Percentiles rank a stretch among this genome's conserved stretches.
These are phyloP conservation scores for Globisporangium nodosum DNA, from an alignment of 352 stramenopile genomes.

Conservation along the genomic window DNA sequence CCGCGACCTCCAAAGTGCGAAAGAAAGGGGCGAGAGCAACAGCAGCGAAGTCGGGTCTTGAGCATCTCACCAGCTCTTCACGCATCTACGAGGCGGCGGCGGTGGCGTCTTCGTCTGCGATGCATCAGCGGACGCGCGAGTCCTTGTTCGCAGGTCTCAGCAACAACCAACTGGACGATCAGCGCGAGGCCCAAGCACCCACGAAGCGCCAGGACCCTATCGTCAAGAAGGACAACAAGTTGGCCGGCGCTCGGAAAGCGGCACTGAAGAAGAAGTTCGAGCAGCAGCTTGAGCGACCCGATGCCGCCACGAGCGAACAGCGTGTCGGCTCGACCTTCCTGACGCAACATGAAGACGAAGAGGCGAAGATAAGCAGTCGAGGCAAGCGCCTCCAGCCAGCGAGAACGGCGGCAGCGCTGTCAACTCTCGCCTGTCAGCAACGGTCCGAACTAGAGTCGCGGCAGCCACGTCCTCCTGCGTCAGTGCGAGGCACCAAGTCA, in stretches of 20 bases:
- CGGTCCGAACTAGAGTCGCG: background rate
- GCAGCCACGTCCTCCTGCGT: constrained; percentile 5
- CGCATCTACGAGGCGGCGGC: constrained; percentile 15
- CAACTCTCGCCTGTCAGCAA: background rate
- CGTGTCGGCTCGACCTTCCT: constrained; percentile 23
- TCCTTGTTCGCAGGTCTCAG: background rate
- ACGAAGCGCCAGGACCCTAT: background rate
- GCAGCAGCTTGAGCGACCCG: background rate
- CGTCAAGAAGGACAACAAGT: constrained; percentile 6
- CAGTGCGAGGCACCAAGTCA: constrained; percentile 1
- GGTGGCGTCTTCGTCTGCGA: background rate
- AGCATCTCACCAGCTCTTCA: constrained; percentile 11
- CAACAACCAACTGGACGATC: constrained; percentile 21
- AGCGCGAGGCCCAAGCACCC: background rate
- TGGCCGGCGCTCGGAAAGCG: constrained; percentile 28
- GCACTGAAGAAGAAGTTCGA: constrained; percentile 38
- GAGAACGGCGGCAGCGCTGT: background rate
- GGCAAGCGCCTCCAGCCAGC: background rate
- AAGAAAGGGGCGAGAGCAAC: background rate
- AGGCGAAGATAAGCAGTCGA: constrained; percentile 12
- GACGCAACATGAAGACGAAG: constrained; percentile 37
- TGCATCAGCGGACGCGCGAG: background rate
- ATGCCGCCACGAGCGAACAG: background rate
- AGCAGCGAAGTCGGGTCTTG: constrained; percentile 3
- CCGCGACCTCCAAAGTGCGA: background rate